Percentiles rank a stretch among this genome's conserved stretches.
phyloP scores from a whole-genome alignment of 1,139 yeast genomes.

The Suhomyces maxii region DNA sequence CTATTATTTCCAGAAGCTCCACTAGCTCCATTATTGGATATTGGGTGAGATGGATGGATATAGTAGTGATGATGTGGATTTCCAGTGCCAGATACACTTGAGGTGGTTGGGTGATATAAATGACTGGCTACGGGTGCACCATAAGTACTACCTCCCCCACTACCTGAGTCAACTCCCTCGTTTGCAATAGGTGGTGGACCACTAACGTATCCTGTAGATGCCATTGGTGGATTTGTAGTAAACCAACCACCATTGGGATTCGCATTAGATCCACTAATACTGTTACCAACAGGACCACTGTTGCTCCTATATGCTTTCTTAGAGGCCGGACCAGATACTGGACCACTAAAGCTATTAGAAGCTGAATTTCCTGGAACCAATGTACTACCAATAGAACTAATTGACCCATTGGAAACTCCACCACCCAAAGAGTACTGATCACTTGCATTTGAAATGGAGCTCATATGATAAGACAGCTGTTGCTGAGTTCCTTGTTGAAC shows the following conservation, averaged over 20 bases:
- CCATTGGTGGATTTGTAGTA: constrained; percentile 8
- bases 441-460: constrained; percentile 8
- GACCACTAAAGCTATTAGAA: constrained; percentile 10
- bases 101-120: constrained; percentile 5
- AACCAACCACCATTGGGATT: constrained; percentile 11
- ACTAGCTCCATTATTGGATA: constrained; percentile 2
- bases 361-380: constrained; percentile 4
- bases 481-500: not conserved
- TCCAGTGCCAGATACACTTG: not conserved
- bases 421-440: constrained; percentile 11
- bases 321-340: constrained; percentile 1
- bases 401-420: constrained; percentile 11
- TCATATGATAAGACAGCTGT: constrained; percentile 8
- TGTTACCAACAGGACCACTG: constrained; percentile 7
- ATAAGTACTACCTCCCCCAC: not conserved
- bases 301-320: constrained; percentile 10
- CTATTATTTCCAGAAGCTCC: constrained; percentile 3
- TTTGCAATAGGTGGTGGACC: constrained; percentile 1
- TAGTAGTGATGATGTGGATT: constrained; percentile 7
- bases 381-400: constrained; percentile 10
- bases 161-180: not conserved
- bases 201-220: constrained; percentile 4
- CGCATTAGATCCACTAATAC: constrained; percentile 2
- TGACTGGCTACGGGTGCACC: constrained; percentile 5
- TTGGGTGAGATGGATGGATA: constrained; percentile 7